These are phyloP conservation scores for Rhododendron kiyosumense DNA, from an alignment of 148 eudicot species.

Conservation along the genomic window DNA sequence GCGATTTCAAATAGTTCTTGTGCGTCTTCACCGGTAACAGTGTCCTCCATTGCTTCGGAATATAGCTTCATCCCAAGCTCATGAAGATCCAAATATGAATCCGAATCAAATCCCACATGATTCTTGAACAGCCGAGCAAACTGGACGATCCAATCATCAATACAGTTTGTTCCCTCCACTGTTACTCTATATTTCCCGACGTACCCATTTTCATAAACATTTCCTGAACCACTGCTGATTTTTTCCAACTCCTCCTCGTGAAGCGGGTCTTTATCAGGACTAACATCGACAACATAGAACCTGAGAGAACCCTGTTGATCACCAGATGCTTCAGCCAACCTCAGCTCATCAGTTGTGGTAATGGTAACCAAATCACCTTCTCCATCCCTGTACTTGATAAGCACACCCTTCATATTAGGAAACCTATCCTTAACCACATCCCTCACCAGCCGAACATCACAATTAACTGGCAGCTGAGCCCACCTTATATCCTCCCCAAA, in stretches of 20 bases:
- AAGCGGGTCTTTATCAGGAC: conserved; percentile 76
- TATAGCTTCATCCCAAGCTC: conserved; percentile 82
- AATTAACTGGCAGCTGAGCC: conserved; percentile 66
- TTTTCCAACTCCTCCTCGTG: conserved; percentile 37
- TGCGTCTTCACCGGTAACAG: conserved; percentile 77
- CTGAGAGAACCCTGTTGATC: conserved; percentile 64
- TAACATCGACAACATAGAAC: conserved; percentile 70
- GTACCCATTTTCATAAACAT: conserved; percentile 29
- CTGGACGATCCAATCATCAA: conserved; percentile 83
- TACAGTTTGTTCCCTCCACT: conserved; percentile 34
- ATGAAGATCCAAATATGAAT: conserved; percentile 80
- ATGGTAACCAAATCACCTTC: conserved; percentile 94
- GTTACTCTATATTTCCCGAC: conserved; percentile 17
- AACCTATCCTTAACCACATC: conserved; percentile 75
- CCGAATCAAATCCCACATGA: conserved; percentile 93
- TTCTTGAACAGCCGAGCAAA: conserved; percentile 85
- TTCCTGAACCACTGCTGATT: conserved; percentile 13
- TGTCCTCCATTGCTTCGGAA: conserved; percentile 90
- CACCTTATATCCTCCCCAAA: conserved; percentile 84
- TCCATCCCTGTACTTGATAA: conserved; percentile 78
- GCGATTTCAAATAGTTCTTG: conserved; percentile 82
- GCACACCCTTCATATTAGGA: conserved; percentile 72
- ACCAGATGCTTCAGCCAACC: conserved; percentile 64
- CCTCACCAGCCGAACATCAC: conserved; percentile 55
- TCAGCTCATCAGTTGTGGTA: conserved; percentile 75